phyloP scores from a whole-genome alignment of 1,284 basidiomycete species.

The Rhodotorula sp. region DNA sequence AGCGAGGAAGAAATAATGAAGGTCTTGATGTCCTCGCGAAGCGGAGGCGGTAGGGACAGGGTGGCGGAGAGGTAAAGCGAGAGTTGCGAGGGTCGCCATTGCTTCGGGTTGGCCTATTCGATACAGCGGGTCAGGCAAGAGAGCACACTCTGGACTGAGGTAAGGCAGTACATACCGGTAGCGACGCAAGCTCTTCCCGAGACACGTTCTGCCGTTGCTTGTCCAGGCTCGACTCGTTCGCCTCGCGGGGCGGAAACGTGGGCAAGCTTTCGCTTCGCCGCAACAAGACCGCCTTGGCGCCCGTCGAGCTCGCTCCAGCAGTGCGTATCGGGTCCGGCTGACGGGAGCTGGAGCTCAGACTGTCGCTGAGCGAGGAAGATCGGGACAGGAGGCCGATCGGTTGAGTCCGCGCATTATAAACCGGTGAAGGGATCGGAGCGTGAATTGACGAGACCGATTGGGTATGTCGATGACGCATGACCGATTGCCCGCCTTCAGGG shows the following conservation, averaged over 20 bases:
- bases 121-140: neutral
- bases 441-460: slow-evolving; percentile 9
- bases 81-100: slow-evolving; percentile 38
- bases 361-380: slow-evolving; percentile 5
- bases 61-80: slow-evolving; percentile 31
- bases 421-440: slow-evolving; percentile 15
- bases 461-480: neutral
- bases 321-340: neutral
- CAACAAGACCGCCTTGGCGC: neutral
- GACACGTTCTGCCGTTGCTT: neutral
- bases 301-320: neutral
- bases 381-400: slow-evolving; percentile 15
- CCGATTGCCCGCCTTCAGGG: too few species aligned
- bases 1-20: slow-evolving; percentile 39
- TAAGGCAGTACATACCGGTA: slow-evolving; percentile 10
- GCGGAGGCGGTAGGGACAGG: slow-evolving; percentile 21
- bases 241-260: slow-evolving; percentile 9
- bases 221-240: neutral
- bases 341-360: neutral
- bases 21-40: slow-evolving; percentile 34
- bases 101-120: slow-evolving; percentile 29
- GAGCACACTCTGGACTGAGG: neutral
- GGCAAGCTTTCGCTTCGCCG: slow-evolving; percentile 32
- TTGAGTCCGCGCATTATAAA: slow-evolving; percentile 28
- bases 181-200: slow-evolving; percentile 6